Evolutionary conservation across 2,329 filamentous ascomycete genomes (phyloP), one percentile per base, ranked within the genome.

Genomic region (Aspergillus eucalypticola): DNA sequence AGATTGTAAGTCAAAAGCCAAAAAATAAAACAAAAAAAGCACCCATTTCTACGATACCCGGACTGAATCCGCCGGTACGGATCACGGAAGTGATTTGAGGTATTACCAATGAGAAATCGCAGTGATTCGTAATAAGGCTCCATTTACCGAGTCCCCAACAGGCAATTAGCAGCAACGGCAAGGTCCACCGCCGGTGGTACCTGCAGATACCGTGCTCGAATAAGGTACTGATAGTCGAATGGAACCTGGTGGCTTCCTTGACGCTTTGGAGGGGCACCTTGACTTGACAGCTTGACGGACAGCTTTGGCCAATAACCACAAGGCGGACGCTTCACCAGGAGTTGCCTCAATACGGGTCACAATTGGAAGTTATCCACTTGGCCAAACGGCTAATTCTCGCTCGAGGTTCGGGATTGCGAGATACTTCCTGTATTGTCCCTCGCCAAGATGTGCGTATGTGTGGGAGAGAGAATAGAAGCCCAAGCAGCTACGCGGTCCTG

Each of bases 221-320:
- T 32, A 50, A 50, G 46, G 46, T 50, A 17, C 46, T 27, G 46
- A 50, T 50, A 50, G 46, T 50, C 46, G 27, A 27, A 50, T 50
- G 46, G 46, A 50, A 21, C 19, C 13, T 23, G 10, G 13, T 44
- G 41, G 17, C 41, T 23, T 44, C 19, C 41, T 44, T 23, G 41
- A 44, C 19, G 2, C 21, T 11, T 44, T 11, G 39, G 39, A 17
- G 32, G 23, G 25, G 46, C 25, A 32, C 13, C 25, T 50, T 50
- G 23, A 32, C 25, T 50, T 29, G 46, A 50, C 46, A 29, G 25
- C 46, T 29, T 29, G 46, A 50, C 23, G 25, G 46, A 35, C 46
- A 32, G 44, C 25, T 29, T 29, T 17, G 25, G 25, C 46, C 25
- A 50, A 15, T 27, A 8, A 29, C 41, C 41, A 13, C 10, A 21